phyloP scores from a whole-genome alignment of 2,329 filamentous ascomycete genomes.

The Neofusicoccum sp. region DNA sequence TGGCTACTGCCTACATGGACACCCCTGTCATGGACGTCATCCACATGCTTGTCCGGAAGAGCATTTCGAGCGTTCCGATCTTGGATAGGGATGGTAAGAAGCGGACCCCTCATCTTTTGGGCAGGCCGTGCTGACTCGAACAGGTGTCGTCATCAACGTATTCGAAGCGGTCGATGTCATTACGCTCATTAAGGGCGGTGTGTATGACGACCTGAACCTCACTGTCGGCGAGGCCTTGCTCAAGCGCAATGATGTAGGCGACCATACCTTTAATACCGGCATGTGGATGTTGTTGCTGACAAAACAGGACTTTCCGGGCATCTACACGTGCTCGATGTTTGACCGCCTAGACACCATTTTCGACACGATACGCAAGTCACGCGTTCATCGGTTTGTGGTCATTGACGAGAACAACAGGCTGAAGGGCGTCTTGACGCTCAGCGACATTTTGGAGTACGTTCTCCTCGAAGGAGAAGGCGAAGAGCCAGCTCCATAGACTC shows the following conservation, averaged over 20 bases:
- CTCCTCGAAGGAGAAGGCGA: constrained; percentile 74
- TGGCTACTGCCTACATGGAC: constrained; percentile 83
- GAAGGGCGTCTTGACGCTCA: constrained; percentile 86
- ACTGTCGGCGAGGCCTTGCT: constrained; percentile 86
- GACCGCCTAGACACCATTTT: constrained; percentile 95
- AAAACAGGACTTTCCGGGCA: constrained; percentile 83
- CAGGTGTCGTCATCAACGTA: constrained; percentile 79
- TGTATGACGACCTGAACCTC: constrained; percentile 84
- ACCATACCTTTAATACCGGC: background rate
- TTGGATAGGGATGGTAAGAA: constrained; percentile 68
- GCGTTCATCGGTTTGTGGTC: constrained; percentile 89
- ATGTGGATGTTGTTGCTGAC: constrained; percentile 23
- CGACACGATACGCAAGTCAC: constrained; percentile 90
- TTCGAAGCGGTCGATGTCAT: constrained; percentile 99
- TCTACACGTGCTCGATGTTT: constrained; percentile 90
- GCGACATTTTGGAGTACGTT: constrained; percentile 94
- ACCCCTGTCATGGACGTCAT: constrained; percentile 93
- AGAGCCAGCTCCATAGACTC: constrained; percentile 12
- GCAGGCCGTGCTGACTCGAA: constrained; percentile 10
- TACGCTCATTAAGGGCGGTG: constrained; percentile 87
- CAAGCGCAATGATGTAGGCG: constrained; percentile 70
- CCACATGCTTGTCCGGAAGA: constrained; percentile 85
- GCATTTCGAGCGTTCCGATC: constrained; percentile 93
- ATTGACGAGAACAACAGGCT: constrained; percentile 87
- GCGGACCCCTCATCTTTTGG: background rate